Conservation (phyloP, 495 filamentous ascomycete species). For the Durotheca rogersii region DNA sequence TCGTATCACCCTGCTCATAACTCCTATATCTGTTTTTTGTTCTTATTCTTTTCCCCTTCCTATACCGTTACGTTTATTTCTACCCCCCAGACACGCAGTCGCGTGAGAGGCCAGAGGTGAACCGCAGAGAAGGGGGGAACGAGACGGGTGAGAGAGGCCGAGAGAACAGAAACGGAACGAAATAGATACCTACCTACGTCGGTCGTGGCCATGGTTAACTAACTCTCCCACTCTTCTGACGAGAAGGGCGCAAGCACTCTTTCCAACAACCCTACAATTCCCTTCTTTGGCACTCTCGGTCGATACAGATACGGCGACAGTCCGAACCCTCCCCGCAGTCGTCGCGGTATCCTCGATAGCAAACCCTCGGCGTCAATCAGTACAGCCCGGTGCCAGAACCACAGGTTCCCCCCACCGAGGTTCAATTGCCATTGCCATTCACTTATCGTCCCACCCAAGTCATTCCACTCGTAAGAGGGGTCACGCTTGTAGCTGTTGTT, state of each 20-base stretch:
- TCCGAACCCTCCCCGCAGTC: slow-evolving; percentile 15
- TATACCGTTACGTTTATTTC: too few species aligned
- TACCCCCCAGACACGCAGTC: too few species aligned
- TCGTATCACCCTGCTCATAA: too few species aligned
- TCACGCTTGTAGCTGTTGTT: neutral
- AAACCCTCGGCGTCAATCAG: too few species aligned
- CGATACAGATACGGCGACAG: slow-evolving; percentile 12
- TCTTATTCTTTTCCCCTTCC: too few species aligned
- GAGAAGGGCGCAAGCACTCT: slow-evolving; percentile 6
- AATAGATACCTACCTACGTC: too few species aligned
- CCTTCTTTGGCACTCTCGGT: slow-evolving; percentile 19
- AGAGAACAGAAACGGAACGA: too few species aligned
- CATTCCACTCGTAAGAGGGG: neutral
- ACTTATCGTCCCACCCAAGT: slow-evolving; percentile 2
- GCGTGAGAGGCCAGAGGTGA: too few species aligned
- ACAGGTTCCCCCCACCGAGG: neutral
- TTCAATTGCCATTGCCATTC: slow-evolving; percentile 12
- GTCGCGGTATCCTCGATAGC: slow-evolving; percentile 13
- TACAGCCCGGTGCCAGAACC: neutral
- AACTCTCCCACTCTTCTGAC: slow-evolving; percentile 4
- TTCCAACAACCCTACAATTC: slow-evolving; percentile 9
- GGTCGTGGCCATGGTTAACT: slow-evolving; percentile 1
- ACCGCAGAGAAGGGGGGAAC: too few species aligned
- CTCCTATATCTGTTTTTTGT: too few species aligned
- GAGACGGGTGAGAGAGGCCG: too few species aligned